These are phyloP conservation scores for Odontarrhena argentea DNA, from an alignment of 345 rosid genomes.

Conservation along the genomic window DNA sequence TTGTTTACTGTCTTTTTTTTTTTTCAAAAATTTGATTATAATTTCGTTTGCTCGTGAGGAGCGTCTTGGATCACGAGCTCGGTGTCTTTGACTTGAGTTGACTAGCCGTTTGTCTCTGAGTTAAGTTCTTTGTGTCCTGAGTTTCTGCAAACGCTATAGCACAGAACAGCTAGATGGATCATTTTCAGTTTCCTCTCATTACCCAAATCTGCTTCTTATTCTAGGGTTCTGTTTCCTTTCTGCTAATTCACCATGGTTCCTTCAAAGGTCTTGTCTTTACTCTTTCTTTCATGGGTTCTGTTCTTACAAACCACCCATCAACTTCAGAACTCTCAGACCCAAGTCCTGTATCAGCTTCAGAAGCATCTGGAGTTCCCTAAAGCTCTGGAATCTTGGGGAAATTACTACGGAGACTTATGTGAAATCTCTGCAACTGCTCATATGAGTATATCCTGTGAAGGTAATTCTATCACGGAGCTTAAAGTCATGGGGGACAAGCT, in stretches of 20 bases:
- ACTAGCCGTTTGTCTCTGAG: constrained; percentile 23
- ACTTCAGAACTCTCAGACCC: constrained; percentile 64
- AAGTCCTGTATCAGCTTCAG: constrained; percentile 69
- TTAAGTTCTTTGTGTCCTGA: constrained; percentile 9
- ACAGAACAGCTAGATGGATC: constrained; percentile 12
- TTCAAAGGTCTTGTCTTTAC: constrained; percentile 40
- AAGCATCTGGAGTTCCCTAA: constrained; percentile 86
- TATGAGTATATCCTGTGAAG: constrained; percentile 64
- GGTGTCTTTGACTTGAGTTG: constrained; percentile 27
- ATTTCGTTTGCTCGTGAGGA: constrained; percentile 18
- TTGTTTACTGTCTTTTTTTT: background rate
- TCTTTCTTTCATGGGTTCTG: constrained; percentile 49
- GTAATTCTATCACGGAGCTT: constrained; percentile 69
- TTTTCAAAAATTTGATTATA: constrained; percentile 15
- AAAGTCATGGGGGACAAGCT: constrained; percentile 77
- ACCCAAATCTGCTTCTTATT: constrained; percentile 26
- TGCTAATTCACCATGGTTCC: constrained; percentile 43
- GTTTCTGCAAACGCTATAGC: constrained; percentile 12
- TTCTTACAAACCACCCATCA: constrained; percentile 50
- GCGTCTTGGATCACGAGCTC: constrained; percentile 41
- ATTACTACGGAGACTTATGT: constrained; percentile 72
- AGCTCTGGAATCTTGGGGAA: constrained; percentile 58
- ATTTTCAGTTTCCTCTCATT: constrained; percentile 29
- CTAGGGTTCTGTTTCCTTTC: constrained; percentile 38
- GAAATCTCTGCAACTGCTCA: constrained; percentile 57